Percentiles rank a stretch among this genome's conserved stretches.
Conservation (phyloP, 768 basidiomycete species). For the Rossbeevera mucosa region DNA sequence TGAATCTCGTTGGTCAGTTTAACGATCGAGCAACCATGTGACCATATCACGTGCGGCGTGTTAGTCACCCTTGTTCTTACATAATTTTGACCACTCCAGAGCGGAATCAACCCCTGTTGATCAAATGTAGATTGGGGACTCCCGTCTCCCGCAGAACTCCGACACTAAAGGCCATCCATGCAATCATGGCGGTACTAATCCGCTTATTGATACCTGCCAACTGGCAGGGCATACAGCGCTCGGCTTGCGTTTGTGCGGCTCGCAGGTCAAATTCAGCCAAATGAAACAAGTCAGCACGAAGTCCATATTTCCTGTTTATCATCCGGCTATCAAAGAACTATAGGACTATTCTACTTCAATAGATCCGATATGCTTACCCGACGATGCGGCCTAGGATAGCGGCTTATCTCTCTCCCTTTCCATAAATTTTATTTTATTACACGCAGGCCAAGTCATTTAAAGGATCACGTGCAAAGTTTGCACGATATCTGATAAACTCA, state of each 20-base stretch:
- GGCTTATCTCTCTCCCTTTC: not conserved
- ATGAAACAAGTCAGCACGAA: not conserved
- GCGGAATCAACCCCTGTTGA: no score
- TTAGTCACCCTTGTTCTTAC: no score
- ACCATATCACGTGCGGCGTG: constrained; percentile 10
- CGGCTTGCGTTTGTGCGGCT: not conserved
- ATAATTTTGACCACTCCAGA: no score
- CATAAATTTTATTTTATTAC: no score
- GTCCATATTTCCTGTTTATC: not conserved
- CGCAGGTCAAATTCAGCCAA: not conserved
- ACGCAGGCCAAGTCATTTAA: not conserved
- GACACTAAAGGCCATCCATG: no score
- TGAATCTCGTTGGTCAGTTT: not conserved
- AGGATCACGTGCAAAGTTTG: not conserved
- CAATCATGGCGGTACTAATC: no score
- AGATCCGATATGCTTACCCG: not conserved
- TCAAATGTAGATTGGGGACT: no score
- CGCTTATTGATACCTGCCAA: no score
- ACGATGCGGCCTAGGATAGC: not conserved
- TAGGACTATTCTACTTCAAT: not conserved
- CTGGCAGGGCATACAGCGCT: not conserved
- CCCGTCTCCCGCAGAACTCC: no score
- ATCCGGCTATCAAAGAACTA: not conserved
- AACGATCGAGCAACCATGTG: constrained; percentile 12
- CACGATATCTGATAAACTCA: not conserved